Evolutionary conservation across 441 rosid species (phyloP).

Genomic region (Arabidopsis lyrata): DNA sequence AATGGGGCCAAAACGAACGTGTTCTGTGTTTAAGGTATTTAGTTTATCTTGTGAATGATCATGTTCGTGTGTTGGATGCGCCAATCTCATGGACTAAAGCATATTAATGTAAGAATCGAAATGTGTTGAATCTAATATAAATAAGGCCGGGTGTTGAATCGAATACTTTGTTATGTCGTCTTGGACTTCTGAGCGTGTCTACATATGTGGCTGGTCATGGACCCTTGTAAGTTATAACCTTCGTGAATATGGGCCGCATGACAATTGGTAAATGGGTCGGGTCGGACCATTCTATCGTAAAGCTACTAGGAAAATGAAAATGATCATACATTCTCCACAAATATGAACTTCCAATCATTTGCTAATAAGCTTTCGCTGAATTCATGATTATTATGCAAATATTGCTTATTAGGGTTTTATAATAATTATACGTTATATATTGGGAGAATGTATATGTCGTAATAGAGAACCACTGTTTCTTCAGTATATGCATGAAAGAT

Average conservation of each 20-base stretch:
- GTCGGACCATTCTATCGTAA: not conserved
- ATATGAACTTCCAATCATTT: not conserved
- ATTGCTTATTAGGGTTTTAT: not conserved
- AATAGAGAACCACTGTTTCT: too few species aligned
- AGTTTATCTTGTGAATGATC: slow-evolving; percentile 1
- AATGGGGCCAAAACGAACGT: slow-evolving; percentile 15
- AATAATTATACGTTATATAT: not conserved
- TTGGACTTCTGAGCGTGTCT: not conserved
- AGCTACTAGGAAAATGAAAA: not conserved
- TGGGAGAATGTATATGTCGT: not conserved
- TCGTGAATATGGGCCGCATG: not conserved
- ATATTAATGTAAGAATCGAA: not conserved
- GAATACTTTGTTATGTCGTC: not conserved
- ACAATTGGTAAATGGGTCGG: not conserved
- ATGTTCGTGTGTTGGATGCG: slow-evolving; percentile 7
- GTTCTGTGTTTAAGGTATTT: slow-evolving; percentile 7
- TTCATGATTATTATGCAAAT: not conserved
- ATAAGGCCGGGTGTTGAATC: not conserved
- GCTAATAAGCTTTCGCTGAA: not conserved
- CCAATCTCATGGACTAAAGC: not conserved
- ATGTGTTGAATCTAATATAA: not conserved
- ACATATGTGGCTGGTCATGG: not conserved
- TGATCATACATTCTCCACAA: not conserved
- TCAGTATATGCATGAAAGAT: too few species aligned
- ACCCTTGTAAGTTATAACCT: not conserved